Conservation (phyloP, 768 basidiomycete species). For the Macrolepiota dolichaula region DNA sequence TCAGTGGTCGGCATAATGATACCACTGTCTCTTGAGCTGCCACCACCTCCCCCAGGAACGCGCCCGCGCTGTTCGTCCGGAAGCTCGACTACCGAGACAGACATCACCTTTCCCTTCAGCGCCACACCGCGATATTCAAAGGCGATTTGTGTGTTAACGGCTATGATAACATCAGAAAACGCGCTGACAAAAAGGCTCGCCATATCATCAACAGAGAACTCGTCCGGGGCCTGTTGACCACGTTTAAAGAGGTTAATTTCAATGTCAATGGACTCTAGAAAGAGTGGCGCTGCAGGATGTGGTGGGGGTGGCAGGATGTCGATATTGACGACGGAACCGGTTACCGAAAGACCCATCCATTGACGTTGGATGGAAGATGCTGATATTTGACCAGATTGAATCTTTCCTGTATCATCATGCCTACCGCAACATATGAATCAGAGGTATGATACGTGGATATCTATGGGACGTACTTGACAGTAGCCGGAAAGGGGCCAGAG, state of each 20-base stretch:
- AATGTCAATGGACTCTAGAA: slow-evolving; percentile 76
- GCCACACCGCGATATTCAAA: slow-evolving; percentile 90
- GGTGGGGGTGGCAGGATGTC: slow-evolving; percentile 57
- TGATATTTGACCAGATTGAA: slow-evolving; percentile 71
- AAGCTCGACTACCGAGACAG: slow-evolving; percentile 57
- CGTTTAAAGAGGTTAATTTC: slow-evolving; percentile 66
- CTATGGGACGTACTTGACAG: slow-evolving; percentile 56
- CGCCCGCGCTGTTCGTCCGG: slow-evolving; percentile 56
- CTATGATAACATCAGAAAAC: slow-evolving; percentile 70
- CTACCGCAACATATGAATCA: slow-evolving; percentile 31
- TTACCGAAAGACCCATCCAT: slow-evolving; percentile 84
- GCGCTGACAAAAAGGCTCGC: slow-evolving; percentile 68
- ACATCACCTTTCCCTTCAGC: slow-evolving; percentile 66
- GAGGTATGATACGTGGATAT: background rate
- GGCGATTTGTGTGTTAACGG: slow-evolving; percentile 63
- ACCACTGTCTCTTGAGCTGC: slow-evolving; percentile 44
- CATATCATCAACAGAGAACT: slow-evolving; percentile 90
- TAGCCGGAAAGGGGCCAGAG: slow-evolving; percentile 56
- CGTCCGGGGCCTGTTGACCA: slow-evolving; percentile 53
- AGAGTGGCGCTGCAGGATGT: slow-evolving; percentile 49
- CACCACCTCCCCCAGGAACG: slow-evolving; percentile 19
- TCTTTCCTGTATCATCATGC: slow-evolving; percentile 72
- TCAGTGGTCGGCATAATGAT: slow-evolving; percentile 92
- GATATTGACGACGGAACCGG: slow-evolving; percentile 74
- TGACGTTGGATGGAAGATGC: slow-evolving; percentile 76